A percentile compares a stretch with the other conserved stretches of the same genome.
Conservation (phyloP, 257 asterid genomes). For the Solanum appendiculatum region DNA sequence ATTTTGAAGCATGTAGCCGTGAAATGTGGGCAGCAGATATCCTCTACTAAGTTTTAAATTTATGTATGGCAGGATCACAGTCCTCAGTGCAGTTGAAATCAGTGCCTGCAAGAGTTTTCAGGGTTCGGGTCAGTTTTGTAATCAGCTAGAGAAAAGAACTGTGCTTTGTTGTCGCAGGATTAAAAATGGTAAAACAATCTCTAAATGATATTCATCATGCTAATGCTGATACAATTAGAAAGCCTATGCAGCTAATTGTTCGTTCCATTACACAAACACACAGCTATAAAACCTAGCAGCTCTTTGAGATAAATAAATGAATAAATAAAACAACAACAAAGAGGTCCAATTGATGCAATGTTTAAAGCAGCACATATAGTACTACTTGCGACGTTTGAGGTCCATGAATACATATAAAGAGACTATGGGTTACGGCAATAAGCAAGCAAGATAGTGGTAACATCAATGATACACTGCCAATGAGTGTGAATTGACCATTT, state of each 20-base stretch:
- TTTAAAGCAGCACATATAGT: neutral
- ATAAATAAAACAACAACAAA: neutral
- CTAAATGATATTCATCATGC: neutral
- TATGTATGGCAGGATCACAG: slow-evolving; percentile 57
- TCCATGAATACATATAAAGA: neutral
- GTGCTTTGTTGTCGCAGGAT: neutral
- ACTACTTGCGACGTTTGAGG: neutral
- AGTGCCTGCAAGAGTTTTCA: slow-evolving; percentile 38
- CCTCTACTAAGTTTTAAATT: slow-evolving; percentile 58
- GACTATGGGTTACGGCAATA: neutral
- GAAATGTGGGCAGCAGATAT: slow-evolving; percentile 43
- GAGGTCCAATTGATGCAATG: neutral
- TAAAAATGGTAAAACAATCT: neutral
- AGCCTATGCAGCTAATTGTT: neutral
- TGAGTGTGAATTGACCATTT: neutral
- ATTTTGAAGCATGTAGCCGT: slow-evolving; percentile 58
- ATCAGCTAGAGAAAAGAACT: neutral
- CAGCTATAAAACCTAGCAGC: neutral
- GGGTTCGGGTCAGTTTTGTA: neutral
- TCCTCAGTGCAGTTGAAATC: slow-evolving; percentile 43
- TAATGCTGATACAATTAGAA: neutral
- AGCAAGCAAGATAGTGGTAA: neutral
- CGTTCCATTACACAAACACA: neutral
- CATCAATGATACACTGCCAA: neutral
- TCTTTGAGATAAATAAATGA: neutral